These are phyloP conservation scores for Clarireedia homoeocarpa DNA, from an alignment of 2,329 filamentous ascomycete genomes.

Conservation along the genomic window DNA sequence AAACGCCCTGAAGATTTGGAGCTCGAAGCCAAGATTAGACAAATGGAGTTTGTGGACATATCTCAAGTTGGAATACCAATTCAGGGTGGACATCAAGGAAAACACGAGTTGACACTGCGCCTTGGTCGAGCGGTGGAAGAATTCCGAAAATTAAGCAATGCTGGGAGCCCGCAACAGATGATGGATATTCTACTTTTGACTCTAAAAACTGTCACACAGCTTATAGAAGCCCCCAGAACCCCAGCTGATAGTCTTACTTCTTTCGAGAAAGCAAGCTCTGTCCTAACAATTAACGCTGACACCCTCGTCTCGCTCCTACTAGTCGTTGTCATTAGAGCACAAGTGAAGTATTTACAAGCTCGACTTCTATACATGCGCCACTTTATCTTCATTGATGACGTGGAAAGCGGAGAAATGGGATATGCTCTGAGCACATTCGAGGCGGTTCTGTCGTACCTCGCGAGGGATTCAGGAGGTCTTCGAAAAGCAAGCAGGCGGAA, in stretches of 20 bases:
- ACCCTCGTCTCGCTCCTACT: constrained; percentile 86
- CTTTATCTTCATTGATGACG: constrained; percentile 96
- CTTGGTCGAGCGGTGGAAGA: constrained; percentile 75
- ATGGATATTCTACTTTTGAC: constrained; percentile 32
- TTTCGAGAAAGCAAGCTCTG: constrained; percentile 35
- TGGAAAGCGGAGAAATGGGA: constrained; percentile 91
- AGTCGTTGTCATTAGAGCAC: constrained; percentile 85
- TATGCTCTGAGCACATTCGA: constrained; percentile 96
- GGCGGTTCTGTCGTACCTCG: constrained; percentile 82
- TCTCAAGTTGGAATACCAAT: constrained; percentile 88
- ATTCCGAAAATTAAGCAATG: constrained; percentile 83
- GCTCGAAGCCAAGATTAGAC: constrained; percentile 79
- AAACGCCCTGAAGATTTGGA: constrained; percentile 78
- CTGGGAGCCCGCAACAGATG: constrained; percentile 31
- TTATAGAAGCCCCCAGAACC: constrained; percentile 43
- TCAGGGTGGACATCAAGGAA: constrained; percentile 68
- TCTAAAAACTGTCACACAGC: constrained; percentile 72
- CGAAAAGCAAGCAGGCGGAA: constrained; percentile 82
- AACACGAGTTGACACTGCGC: constrained; percentile 71
- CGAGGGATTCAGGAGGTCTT: constrained; percentile 71
- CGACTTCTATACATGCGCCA: constrained; percentile 91
- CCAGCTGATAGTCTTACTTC: constrained; percentile 24
- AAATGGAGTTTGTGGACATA: constrained; percentile 91
- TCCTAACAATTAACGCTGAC: constrained; percentile 68
- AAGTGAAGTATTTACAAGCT: constrained; percentile 80